These are phyloP conservation scores for Trypanosoma avium DNA, from an alignment of 208 protist genomes.

Conservation along the genomic window DNA sequence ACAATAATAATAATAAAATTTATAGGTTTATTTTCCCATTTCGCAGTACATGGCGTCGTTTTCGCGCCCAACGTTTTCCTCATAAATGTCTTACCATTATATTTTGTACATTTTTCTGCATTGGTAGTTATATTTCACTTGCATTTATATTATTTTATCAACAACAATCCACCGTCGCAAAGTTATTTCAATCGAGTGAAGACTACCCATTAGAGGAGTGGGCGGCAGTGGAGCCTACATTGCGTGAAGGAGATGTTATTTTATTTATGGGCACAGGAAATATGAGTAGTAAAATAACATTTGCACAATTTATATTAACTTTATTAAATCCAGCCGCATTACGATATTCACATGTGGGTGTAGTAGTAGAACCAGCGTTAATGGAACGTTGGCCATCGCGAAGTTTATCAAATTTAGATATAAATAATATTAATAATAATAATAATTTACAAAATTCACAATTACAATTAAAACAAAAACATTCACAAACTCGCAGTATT, in stretches of 20 bases:
- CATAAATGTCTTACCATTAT: constrained; percentile 28
- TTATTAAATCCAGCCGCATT: constrained; percentile 43
- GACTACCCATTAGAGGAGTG: constrained; percentile 70
- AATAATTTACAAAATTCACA: not conserved
- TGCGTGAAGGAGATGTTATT: constrained; percentile 73
- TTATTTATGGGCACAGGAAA: constrained; percentile 63
- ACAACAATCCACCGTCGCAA: constrained; percentile 33
- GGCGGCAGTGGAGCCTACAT: constrained; percentile 68
- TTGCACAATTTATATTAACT: constrained; percentile 48
- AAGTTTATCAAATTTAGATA: constrained; percentile 17
- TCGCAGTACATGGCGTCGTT: constrained; percentile 5
- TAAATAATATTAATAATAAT: too few species aligned
- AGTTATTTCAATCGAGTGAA: constrained; percentile 36
- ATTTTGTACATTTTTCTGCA: constrained; percentile 8
- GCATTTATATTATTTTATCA: constrained; percentile 38
- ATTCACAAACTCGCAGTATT: constrained; percentile 21
- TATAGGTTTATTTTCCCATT: not conserved
- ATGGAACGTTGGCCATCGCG: constrained; percentile 27
- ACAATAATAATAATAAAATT: too few species aligned
- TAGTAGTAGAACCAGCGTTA: constrained; percentile 72
- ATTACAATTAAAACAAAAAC: not conserved
- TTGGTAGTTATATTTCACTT: constrained; percentile 34
- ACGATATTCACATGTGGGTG: constrained; percentile 81
- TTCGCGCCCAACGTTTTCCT: constrained; percentile 13
- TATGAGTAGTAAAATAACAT: constrained; percentile 58